Percentiles rank a stretch among this genome's conserved stretches.
Evolutionary conservation across 768 basidiomycete genomes (phyloP).

Genomic region (Podaxis sp.): DNA sequence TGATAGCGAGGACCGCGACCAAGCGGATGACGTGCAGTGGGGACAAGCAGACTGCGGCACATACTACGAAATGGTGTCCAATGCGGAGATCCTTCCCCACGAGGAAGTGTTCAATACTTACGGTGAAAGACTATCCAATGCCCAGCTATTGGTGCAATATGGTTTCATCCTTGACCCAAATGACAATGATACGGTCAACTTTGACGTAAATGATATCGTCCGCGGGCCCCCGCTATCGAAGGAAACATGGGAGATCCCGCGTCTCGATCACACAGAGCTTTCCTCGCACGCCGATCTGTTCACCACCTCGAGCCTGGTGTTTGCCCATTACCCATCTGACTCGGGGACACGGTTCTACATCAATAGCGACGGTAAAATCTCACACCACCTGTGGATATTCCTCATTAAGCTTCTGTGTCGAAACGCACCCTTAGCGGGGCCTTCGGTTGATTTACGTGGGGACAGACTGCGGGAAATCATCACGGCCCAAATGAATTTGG

Average conservation of each 20-base stretch:
- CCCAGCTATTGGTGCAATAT: conserved; percentile 64
- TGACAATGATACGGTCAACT: conserved; percentile 57
- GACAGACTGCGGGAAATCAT: background rate
- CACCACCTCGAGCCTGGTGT: conserved; percentile 18
- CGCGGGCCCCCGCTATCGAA: conserved; percentile 12
- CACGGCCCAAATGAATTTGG: conserved; percentile 5
- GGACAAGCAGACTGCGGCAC: conserved; percentile 27
- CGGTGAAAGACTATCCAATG: conserved; percentile 62
- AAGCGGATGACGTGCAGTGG: background rate
- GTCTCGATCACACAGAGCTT: background rate
- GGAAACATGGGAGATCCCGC: background rate
- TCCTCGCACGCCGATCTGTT: conserved; percentile 8
- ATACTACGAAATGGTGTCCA: conserved; percentile 68
- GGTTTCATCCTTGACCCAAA: conserved; percentile 77
- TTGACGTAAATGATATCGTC: conserved; percentile 33
- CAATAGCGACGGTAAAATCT: conserved; percentile 51
- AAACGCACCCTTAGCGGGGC: background rate
- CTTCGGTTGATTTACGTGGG: background rate
- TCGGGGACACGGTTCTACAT: conserved; percentile 28
- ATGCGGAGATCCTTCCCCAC: conserved; percentile 43
- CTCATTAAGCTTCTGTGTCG: conserved; percentile 10
- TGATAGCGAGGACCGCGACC: conserved; percentile 36
- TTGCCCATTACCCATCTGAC: conserved; percentile 16
- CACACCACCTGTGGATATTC: conserved; percentile 48
- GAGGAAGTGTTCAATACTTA: conserved; percentile 79